Evolutionary conservation across 441 rosid genomes (phyloP).

Genomic region (Dalechampia spathulata): DNA sequence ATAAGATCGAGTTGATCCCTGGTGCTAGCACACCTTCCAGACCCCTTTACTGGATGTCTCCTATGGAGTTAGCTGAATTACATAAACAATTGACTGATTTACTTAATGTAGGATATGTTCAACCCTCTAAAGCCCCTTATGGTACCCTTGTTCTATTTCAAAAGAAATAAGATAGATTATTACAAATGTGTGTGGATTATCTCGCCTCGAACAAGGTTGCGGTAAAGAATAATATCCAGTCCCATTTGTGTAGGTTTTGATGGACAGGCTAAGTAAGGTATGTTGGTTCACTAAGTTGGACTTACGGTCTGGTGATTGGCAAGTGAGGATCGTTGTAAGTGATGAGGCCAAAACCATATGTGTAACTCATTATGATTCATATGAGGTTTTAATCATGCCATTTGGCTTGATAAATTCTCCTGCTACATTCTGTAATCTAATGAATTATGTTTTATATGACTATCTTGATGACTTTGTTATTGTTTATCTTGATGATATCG

Average conservation of each 20-base stretch:
- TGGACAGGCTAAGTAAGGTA: too few relatives aligned
- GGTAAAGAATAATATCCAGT: background rate
- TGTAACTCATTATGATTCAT: background rate
- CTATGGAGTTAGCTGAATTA: background rate
- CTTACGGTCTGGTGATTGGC: background rate
- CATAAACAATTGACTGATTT: background rate
- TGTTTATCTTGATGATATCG: background rate
- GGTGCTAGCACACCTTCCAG: rapidly evolving
- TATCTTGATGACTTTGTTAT: background rate
- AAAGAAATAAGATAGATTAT: background rate
- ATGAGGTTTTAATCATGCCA: background rate
- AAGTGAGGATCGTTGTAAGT: background rate
- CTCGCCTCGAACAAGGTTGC: too few relatives aligned
- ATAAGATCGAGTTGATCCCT: background rate
- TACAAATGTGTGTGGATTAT: too few relatives aligned
- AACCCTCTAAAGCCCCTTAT: too few relatives aligned
- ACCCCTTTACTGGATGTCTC: background rate
- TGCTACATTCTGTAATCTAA: background rate
- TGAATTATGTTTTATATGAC: background rate
- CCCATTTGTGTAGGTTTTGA: too few relatives aligned
- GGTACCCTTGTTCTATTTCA: background rate
- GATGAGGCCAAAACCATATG: constrained; percentile 1
- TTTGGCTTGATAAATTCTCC: too few relatives aligned
- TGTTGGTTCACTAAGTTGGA: constrained; percentile 12
- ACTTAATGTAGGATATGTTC: background rate